Base-by-base conservation (phyloP, 495 filamentous ascomycete species). In the Oidiodendron maius region DNA sequence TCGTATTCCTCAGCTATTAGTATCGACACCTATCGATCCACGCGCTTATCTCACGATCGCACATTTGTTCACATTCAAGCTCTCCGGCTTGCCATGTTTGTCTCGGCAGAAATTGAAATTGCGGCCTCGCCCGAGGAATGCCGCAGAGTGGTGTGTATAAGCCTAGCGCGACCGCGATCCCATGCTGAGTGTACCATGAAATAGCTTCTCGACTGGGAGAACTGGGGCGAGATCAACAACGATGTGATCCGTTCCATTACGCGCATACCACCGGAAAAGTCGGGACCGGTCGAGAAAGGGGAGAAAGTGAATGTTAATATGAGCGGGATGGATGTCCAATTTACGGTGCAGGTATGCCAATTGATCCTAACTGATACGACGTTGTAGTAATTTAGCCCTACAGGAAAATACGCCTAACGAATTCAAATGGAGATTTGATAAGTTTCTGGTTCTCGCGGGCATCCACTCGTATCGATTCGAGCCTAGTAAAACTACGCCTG, bases 71-170 rank as follows among this genome's bases (percentile, higher is more conserved):
- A n/a, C n/a, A n/a, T n/a, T n/a, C n/a, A n/a, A n/a, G n/a, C n/a
- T n/a, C n/a, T n/a, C n/a, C n/a, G n/a, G n/a, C n/a, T n/a, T n/a
- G n/a, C n/a, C n/a, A n/a, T n/a, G n/a, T n/a, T n/a, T n/a, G n/a
- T n/a, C n/a, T n/a, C n/a, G n/a, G n/a, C n/a, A n/a, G n/a, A 48
- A 40, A 48, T 48, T 26, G 46, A 48, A 32, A 48, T 48, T 16
- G 46, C 11, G 34, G 36, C 46, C 20, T 40, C 46, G 20, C 46
- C 46, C 1, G 46, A 48, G 21, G 36, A 48, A 28, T 15, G 34
- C 20, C 11, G 46, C 15, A 48, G 4, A 8, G 25, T 48, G 15
- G 46, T 48, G 46, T 40, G 46, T 48, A n/a, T 11, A 10, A n/a
- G 11, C 25, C 22, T n/a, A 16, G 34, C 5, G 42, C 17, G 9